phyloP scores from a whole-genome alignment of 1,139 yeast species.

The Geotrichum siamense region DNA sequence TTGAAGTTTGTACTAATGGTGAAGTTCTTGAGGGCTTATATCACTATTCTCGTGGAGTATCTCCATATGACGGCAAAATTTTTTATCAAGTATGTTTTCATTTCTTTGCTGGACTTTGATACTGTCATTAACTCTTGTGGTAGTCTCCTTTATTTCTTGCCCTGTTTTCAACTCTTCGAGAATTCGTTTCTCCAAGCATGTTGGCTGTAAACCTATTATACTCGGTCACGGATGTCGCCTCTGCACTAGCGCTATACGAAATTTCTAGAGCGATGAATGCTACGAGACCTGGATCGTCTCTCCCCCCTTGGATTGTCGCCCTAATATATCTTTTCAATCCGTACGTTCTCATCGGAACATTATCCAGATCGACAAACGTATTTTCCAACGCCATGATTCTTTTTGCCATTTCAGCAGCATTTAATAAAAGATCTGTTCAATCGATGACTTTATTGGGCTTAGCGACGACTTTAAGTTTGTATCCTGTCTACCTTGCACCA shows the following conservation, averaged over 20 bases:
- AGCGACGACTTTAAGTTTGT: constrained; percentile 58
- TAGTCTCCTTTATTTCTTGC: constrained; percentile 57
- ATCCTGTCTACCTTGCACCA: constrained; percentile 43
- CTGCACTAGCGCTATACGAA: constrained; percentile 39
- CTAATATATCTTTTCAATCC: constrained; percentile 77
- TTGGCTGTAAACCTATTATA: constrained; percentile 33
- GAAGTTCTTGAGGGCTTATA: constrained; percentile 73
- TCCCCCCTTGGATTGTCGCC: constrained; percentile 30
- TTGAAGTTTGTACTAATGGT: constrained; percentile 29
- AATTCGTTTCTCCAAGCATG: constrained; percentile 21
- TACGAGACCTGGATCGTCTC: constrained; percentile 13
- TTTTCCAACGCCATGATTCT: constrained; percentile 55
- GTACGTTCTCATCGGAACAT: constrained; percentile 54
- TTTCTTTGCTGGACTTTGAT: not conserved
- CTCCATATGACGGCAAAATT: constrained; percentile 77
- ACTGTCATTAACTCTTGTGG: not conserved
- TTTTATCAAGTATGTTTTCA: constrained; percentile 49
- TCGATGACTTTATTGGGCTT: constrained; percentile 52
- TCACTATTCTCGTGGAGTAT: constrained; percentile 49
- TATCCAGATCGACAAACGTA: constrained; percentile 60
- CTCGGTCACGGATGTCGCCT: constrained; percentile 38
- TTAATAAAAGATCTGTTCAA: constrained; percentile 37
- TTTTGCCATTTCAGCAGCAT: constrained; percentile 45
- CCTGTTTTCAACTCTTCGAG: constrained; percentile 39
- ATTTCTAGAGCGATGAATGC: constrained; percentile 39